These are phyloP conservation scores for Letharia lupina DNA, from an alignment of 495 filamentous ascomycete species.

Conservation along the genomic window DNA sequence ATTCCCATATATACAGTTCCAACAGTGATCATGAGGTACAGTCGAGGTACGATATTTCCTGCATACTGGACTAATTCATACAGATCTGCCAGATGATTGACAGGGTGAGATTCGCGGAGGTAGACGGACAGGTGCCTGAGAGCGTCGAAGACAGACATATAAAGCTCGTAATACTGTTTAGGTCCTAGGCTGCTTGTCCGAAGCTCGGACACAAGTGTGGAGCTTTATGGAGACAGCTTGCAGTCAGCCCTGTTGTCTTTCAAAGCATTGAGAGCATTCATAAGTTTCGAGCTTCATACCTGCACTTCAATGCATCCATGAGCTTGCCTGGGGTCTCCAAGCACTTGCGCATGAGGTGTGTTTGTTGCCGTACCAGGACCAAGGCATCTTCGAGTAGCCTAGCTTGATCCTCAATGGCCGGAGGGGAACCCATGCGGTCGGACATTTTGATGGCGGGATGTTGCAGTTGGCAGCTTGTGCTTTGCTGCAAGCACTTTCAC, in stretches of 20 bases:
- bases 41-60: slow-evolving; percentile 90
- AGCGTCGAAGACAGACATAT: slow-evolving; percentile 98
- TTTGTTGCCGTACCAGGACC: slow-evolving; percentile 92
- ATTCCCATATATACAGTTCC: slow-evolving; percentile 99
- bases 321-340: slow-evolving; percentile 96
- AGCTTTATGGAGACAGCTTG: slow-evolving; percentile 45
- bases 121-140: slow-evolving; percentile 93
- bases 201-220: slow-evolving; percentile 92
- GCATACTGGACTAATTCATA: slow-evolving; percentile 99
- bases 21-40: slow-evolving; percentile 98
- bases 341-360: slow-evolving; percentile 90
- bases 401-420: slow-evolving; percentile 79
- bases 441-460: slow-evolving; percentile 37
- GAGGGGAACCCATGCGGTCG: slow-evolving; percentile 54
- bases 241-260: slow-evolving; percentile 9
- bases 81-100: slow-evolving; percentile 94
- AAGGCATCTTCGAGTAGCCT: slow-evolving; percentile 95
- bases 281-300: slow-evolving; percentile 42
- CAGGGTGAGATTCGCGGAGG: slow-evolving; percentile 91
- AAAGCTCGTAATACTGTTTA: slow-evolving; percentile 98
- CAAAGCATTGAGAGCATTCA: background rate
- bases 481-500: slow-evolving; percentile 3
- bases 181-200: slow-evolving; percentile 91
- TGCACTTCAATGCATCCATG: slow-evolving; percentile 99
- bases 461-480: slow-evolving; percentile 5